Percentiles rank a stretch among this genome's conserved stretches.
Conservation (phyloP, 1,284 basidiomycete species). For the Marasmius sp. region DNA sequence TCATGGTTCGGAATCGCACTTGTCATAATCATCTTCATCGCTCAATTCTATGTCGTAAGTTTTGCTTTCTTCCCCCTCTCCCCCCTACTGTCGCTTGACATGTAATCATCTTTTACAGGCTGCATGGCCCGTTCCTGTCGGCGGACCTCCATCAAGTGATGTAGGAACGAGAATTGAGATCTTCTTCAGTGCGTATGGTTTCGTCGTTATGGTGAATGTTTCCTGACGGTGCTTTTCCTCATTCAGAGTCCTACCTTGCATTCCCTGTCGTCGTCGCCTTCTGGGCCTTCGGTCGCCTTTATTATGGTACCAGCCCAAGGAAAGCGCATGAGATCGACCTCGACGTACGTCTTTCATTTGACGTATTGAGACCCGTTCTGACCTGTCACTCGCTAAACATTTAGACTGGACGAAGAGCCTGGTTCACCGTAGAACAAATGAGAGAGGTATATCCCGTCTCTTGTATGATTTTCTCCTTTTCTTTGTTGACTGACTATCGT, state of each 20-base stretch:
- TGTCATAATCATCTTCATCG: slow-evolving; percentile 37
- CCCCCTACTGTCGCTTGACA: too few relatives aligned
- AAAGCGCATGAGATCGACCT: slow-evolving; percentile 39
- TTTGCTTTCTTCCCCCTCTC: not conserved
- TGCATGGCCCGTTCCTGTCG: slow-evolving; percentile 13
- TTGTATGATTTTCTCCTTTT: not conserved
- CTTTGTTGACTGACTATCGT: not conserved
- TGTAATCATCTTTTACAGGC: not conserved
- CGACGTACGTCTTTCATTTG: slow-evolving; percentile 25
- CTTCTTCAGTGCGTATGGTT: slow-evolving; percentile 36
- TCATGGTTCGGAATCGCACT: slow-evolving; percentile 43
- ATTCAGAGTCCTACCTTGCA: slow-evolving; percentile 37
- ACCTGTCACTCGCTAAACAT: not conserved
- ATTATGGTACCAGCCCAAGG: slow-evolving; percentile 39
- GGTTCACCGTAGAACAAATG: slow-evolving; percentile 21
- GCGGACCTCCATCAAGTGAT: slow-evolving; percentile 24
- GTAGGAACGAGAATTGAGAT: slow-evolving; percentile 25
- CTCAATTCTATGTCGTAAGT: slow-evolving; percentile 41
- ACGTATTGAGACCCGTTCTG: not conserved
- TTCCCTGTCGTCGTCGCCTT: slow-evolving; percentile 38
- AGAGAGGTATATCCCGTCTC: slow-evolving; percentile 7
- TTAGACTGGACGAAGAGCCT: slow-evolving; percentile 33
- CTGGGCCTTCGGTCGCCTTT: slow-evolving; percentile 34
- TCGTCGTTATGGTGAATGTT: not conserved
- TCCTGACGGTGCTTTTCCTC: not conserved